These are phyloP conservation scores for Lichtheimia hyalospora DNA, from an alignment of 371 early-diverging fungal species.

Conservation along the genomic window DNA sequence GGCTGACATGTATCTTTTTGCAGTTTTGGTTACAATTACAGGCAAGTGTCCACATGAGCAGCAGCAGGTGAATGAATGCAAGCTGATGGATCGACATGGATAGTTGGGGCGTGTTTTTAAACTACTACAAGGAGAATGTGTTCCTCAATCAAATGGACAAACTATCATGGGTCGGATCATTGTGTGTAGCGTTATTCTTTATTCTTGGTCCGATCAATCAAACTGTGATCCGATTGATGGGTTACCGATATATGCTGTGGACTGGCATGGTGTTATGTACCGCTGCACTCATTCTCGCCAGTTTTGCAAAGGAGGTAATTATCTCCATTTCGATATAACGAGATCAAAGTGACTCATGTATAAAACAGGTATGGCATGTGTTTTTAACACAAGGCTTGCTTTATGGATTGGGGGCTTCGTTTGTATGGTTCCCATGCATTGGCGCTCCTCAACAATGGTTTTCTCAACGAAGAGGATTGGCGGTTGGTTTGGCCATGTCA, in stretches of 20 bases:
- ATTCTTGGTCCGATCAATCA: slow-evolving; percentile 43
- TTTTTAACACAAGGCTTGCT: slow-evolving; percentile 70
- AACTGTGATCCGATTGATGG: slow-evolving; percentile 50
- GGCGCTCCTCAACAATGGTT: slow-evolving; percentile 76
- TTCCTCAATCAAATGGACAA: slow-evolving; percentile 26
- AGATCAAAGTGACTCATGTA: neutral
- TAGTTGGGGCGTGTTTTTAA: slow-evolving; percentile 34
- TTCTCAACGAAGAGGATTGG: slow-evolving; percentile 61
- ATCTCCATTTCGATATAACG: neutral
- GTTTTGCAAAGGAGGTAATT: slow-evolving; percentile 44
- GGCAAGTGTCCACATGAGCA: neutral
- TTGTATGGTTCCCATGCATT: slow-evolving; percentile 70
- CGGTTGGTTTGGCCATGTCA: slow-evolving; percentile 67
- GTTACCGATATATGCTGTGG: slow-evolving; percentile 53
- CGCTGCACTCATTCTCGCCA: slow-evolving; percentile 59
- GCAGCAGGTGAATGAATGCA: neutral
- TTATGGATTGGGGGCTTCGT: slow-evolving; percentile 68
- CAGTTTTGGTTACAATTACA: slow-evolving; percentile 44
- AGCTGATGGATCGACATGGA: neutral
- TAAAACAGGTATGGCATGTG: slow-evolving; percentile 57
- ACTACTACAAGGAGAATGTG: slow-evolving; percentile 30
- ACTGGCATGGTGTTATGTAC: slow-evolving; percentile 53
- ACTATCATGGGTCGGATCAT: slow-evolving; percentile 45
- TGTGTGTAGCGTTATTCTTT: slow-evolving; percentile 38
- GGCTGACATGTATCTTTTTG: slow-evolving; percentile 6